Percentiles rank a stretch among this genome's conserved stretches.
These are phyloP conservation scores for Diaporthe destruens DNA, from an alignment of 2,329 filamentous ascomycete species.

Conservation along the genomic window DNA sequence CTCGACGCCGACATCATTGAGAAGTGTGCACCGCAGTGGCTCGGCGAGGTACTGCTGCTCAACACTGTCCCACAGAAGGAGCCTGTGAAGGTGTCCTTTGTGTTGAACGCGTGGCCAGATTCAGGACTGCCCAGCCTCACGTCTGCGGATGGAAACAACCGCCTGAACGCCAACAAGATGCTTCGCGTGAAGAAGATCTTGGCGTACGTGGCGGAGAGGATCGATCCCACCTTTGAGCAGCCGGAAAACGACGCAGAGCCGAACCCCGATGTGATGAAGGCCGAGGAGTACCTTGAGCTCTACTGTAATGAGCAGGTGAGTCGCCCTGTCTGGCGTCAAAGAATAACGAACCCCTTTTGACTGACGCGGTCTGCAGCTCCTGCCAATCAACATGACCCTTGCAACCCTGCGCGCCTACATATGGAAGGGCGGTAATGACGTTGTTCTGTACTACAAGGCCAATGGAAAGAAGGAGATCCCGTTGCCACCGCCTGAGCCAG, in stretches of 20 bases:
- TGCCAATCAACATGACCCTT: constrained; percentile 90
- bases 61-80: constrained; percentile 89
- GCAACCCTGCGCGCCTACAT: constrained; percentile 91
- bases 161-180: constrained; percentile 97
- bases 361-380: constrained; percentile 58
- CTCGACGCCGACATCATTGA: constrained; percentile 86
- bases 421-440: constrained; percentile 95
- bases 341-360: not conserved
- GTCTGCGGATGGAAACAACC: constrained; percentile 83
- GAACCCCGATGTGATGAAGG: constrained; percentile 73
- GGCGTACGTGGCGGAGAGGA: constrained; percentile 90
- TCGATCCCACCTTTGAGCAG: constrained; percentile 68
- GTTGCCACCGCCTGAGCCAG: constrained; percentile 49
- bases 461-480: constrained; percentile 83
- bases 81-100: constrained; percentile 95
- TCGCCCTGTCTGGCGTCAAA: constrained; percentile 37
- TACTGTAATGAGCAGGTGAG: constrained; percentile 93
- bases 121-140: constrained; percentile 77
- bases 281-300: constrained; percentile 94
- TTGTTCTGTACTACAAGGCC: constrained; percentile 89
- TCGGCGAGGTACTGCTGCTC: constrained; percentile 87
- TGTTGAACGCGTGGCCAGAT: constrained; percentile 85
- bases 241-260: constrained; percentile 66
- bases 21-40: constrained; percentile 88
- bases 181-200: constrained; percentile 94